Evolutionary conservation across 2,329 filamentous ascomycete species (phyloP), one percentile per base, ranked within the genome.

Genomic region (Alternaria arborescens): DNA sequence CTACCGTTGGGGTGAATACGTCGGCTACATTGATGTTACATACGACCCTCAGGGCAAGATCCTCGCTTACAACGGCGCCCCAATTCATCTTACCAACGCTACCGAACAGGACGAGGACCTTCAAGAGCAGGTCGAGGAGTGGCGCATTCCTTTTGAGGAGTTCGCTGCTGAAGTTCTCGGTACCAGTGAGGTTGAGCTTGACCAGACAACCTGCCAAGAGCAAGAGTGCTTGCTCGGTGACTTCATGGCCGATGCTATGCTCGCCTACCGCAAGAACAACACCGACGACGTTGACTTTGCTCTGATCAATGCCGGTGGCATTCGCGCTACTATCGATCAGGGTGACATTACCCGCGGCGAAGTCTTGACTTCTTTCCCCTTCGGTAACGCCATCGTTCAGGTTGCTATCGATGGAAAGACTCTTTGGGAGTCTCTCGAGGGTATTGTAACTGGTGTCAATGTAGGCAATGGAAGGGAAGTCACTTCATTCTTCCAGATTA

Each of bases 1-100:
- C 3, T 90, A 88, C 71, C 84, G 87, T 63, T 90, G 88, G 88
- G 88, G 88, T 52, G 87, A 90, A 77, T 90, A 90, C 57, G 77
- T 90, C 3, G 88, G 88, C 58, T 88, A 88, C 73, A 90, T 90
- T 65, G 87, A 89, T 64, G 83, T 90, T 8, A 87, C 86, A 1
- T 90, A 88, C 69, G 87, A 89, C 67, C 65, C 80, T 4, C 78
- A 85, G 2, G 88, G 88, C 72, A 87, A 85, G 73, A 84, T 89
- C 16, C 81, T 90, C 6, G 83, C 82, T 4, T 90, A 90, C 77
- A 84, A 85, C 69, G 88, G 88, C 32, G 87, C 83, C 0, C 88
- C 88, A 1, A 86, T 90, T 66, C 87, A 89, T 69, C 77, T 90
- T 55, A 87, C 85, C 75, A 89, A 90, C 76, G 77, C 81, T 4